Conservation (phyloP, 495 filamentous ascomycete species). For the Letharia columbiana region DNA sequence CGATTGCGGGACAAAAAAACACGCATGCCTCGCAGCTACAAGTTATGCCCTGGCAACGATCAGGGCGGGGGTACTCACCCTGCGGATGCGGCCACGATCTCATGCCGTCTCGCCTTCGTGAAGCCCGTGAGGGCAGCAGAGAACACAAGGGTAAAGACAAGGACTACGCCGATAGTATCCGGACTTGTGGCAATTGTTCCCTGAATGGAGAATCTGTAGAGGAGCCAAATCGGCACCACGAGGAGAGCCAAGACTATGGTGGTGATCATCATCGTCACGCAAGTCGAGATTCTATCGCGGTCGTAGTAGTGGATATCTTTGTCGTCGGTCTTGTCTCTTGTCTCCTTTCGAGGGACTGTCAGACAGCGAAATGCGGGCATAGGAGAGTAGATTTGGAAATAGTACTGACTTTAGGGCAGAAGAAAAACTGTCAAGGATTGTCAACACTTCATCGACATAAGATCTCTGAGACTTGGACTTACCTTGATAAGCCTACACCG, state of each 20-base stretch:
- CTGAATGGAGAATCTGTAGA: conserved; percentile 30
- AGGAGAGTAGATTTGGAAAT: too few species aligned
- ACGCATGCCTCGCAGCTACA: neutral
- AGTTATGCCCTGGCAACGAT: rapidly evolving
- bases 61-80: conserved; percentile 23
- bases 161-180: conserved; percentile 26
- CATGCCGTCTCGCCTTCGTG: conserved; percentile 36
- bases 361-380: neutral
- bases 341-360: conserved; percentile 17
- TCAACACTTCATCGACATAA: neutral
- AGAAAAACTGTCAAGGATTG: conserved; percentile 8
- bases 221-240: conserved; percentile 33
- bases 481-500: conserved; percentile 26
- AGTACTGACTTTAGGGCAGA: conserved; percentile 16
- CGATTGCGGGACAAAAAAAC: neutral
- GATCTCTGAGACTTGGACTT: conserved; percentile 7
- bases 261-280: conserved; percentile 33
- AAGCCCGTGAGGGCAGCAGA: conserved; percentile 29
- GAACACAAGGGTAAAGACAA: conserved; percentile 33
- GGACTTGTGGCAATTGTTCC: conserved; percentile 16
- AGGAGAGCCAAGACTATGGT: conserved; percentile 32
- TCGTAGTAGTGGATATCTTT: conserved; percentile 32
- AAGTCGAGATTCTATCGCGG: conserved; percentile 28
- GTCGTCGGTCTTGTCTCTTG: conserved; percentile 31
- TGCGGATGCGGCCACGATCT: conserved; percentile 39